Conservation (phyloP, 371 early-diverging fungal species). For the Mortierella sp. region DNA sequence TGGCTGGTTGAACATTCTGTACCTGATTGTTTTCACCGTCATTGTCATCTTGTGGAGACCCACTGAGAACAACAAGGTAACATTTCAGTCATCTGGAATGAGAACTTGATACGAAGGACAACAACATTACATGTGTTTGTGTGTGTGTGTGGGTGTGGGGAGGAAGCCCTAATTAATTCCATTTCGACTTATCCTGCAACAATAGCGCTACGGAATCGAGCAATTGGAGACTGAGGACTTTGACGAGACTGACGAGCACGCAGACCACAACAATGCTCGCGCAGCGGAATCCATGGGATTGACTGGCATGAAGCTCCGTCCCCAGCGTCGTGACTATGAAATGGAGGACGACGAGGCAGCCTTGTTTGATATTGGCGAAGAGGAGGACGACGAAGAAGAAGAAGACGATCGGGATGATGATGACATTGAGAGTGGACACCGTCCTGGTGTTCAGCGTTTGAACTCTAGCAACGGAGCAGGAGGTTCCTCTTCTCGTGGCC, state of each 20-base stretch:
- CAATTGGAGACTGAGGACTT: constrained; percentile 66
- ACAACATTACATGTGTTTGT: not conserved
- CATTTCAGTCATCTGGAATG: constrained; percentile 59
- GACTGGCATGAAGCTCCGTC: constrained; percentile 60
- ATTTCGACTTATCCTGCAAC: not conserved
- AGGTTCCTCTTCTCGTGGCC: constrained; percentile 31
- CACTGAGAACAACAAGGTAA: constrained; percentile 91
- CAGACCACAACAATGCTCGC: constrained; percentile 71
- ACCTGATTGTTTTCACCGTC: constrained; percentile 82
- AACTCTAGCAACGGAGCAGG: constrained; percentile 17
- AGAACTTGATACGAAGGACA: not conserved
- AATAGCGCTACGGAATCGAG: constrained; percentile 58
- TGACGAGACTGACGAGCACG: constrained; percentile 64
- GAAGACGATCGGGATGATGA: constrained; percentile 57
- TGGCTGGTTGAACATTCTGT: constrained; percentile 88
- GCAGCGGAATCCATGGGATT: constrained; percentile 65
- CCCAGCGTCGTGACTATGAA: constrained; percentile 50
- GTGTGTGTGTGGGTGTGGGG: not conserved
- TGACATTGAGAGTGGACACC: constrained; percentile 32
- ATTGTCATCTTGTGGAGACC: constrained; percentile 95
- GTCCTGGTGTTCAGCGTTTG: constrained; percentile 20
- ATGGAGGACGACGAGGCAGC: constrained; percentile 66
- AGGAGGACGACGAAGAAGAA: constrained; percentile 64
- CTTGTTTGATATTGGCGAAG: constrained; percentile 77
- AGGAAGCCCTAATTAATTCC: not conserved